phyloP scores from a whole-genome alignment of 2,329 filamentous ascomycete genomes.

The Fusarium luffae region DNA sequence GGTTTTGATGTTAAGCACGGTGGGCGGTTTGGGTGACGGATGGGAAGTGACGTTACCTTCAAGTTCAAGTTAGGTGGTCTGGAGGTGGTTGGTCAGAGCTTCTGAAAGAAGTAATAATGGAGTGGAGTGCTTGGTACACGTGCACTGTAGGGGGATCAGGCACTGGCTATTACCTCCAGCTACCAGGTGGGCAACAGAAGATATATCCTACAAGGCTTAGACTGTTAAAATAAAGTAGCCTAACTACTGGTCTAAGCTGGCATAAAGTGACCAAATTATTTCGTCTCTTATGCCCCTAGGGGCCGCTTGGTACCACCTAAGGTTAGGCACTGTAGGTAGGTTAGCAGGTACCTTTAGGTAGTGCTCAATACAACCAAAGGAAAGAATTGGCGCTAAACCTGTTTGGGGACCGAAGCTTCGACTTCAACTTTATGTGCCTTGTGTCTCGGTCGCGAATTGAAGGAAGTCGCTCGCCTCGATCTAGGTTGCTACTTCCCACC shows the following conservation, averaged over 20 bases:
- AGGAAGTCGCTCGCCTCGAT: slow-evolving; percentile 36
- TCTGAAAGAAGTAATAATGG: not conserved
- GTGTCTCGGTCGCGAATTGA: slow-evolving; percentile 38
- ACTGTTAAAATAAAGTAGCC: too few relatives aligned
- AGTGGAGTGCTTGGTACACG: slow-evolving; percentile 27
- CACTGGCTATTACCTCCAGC: slow-evolving; percentile 8
- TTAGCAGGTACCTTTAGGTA: not conserved
- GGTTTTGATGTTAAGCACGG: slow-evolving; percentile 25
- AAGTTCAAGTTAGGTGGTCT: not conserved
- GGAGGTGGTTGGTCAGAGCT: slow-evolving; percentile 28
- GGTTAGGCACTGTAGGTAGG: too few relatives aligned
- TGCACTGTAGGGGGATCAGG: slow-evolving; percentile 25
- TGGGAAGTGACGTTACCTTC: slow-evolving; percentile 6
- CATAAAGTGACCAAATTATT: too few relatives aligned
- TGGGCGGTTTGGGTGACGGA: slow-evolving; percentile 22
- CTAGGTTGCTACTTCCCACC: slow-evolving; percentile 2
- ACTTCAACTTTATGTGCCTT: slow-evolving; percentile 20
- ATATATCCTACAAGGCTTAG: too few relatives aligned
- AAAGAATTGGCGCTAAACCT: slow-evolving; percentile 44
- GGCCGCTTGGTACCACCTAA: too few relatives aligned
- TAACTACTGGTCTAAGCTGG: too few relatives aligned
- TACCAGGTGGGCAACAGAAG: too few relatives aligned
- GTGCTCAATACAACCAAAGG: not conserved
- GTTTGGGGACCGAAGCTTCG: slow-evolving; percentile 50
- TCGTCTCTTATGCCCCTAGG: too few relatives aligned